Base-by-base conservation (phyloP, 371 early-diverging fungal species). In the Mortierella sp. region DNA sequence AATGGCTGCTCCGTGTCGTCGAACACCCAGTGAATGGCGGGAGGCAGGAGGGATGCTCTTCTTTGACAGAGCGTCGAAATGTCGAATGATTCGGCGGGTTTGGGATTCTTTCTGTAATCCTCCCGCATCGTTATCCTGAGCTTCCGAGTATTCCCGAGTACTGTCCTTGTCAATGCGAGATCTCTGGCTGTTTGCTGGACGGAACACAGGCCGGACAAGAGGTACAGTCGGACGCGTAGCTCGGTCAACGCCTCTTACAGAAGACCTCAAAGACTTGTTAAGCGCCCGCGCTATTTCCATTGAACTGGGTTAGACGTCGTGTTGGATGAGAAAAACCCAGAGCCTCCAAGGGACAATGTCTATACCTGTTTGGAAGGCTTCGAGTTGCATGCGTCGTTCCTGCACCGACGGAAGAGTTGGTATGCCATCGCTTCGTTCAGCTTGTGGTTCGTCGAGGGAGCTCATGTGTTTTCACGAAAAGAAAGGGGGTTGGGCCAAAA, bases 361-460 rank as follows among this genome's bases (percentile, higher is more conserved):
- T 41, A 46, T 54, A 69, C 74, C 74, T 45, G 74, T 69, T 61
- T 74, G 64, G 38, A 61, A 74, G 12, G 69, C 74, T 39, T 74
- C 69, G 16, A 74, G 54, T 30, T 64, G 69, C 54, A 27, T 51
- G 16, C 74, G 60, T 8, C 74, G 74, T 12, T 74, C 74, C 39
- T 74, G 69, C 21, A 64, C 43, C 14, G 73, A 67, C 4, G 61
- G 61, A 38, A 62, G 45, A 10, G n/a, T 28, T 12, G 57, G 50
- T 34, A 64, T 26, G 64, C 23, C 50, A 12, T 24, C 23, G 28
- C n/a, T n/a, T n/a, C n/a, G n/a, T n/a, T n/a, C n/a, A n/a, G n/a
- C n/a, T n/a, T n/a, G n/a, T n/a, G n/a, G n/a, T n/a, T n/a, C n/a
- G n/a, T n/a, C n/a, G n/a, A n/a, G n/a, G n/a, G n/a, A n/a, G n/a